Evolutionary conservation across 495 filamentous ascomycete genomes (phyloP), one percentile per base, ranked within the genome.

Genomic region (Aspergillus nidulans): DNA sequence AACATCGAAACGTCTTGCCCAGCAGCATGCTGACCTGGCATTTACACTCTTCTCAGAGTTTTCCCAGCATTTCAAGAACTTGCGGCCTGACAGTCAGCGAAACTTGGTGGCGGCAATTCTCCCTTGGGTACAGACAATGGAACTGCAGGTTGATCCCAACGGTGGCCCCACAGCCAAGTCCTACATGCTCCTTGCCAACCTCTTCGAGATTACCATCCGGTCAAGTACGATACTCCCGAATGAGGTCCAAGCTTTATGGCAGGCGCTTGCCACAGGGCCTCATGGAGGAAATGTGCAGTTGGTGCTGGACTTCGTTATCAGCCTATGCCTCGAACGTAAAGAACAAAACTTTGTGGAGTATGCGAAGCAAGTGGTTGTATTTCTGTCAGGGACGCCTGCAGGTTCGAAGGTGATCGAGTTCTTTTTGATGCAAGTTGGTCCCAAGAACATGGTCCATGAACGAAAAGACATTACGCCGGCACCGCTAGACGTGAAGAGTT

Each of bases 331-430:
- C 28, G 95, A 98, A 56, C 85, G 91, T 43, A 84, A 92, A 49
- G 94, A 98, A 60, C 95, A 97, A 58, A 97, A 95, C 58, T 97
- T 96, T 72, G 91, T 98, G 41, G 90, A 95, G 57, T 96, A 90
- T 65, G 91, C 94, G 3, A 97, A 97, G 73, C 94, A 98, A 70
- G 89, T 98, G 30, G 90, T 97, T 20, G 94, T 97, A 0, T 96
- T 97, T 65, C 71, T 98, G 4, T 91, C 94, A 2, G 90, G 89
- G 62, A 96, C 94, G 0, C 89, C 88, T 36, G 92, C 90, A 18
- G 91, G 92, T 10, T 85, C 87, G 30, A 95, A 94, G 63, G 90
- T 98, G 19, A 86, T 98, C 16, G 95, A 98, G 61, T 96, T 96
- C 58, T 80, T 98, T 48, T 70, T 97, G 40, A 77, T 92, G 71